These are phyloP conservation scores for Solanum sejunctum DNA, from an alignment of 257 asterid species.

Conservation along the genomic window DNA sequence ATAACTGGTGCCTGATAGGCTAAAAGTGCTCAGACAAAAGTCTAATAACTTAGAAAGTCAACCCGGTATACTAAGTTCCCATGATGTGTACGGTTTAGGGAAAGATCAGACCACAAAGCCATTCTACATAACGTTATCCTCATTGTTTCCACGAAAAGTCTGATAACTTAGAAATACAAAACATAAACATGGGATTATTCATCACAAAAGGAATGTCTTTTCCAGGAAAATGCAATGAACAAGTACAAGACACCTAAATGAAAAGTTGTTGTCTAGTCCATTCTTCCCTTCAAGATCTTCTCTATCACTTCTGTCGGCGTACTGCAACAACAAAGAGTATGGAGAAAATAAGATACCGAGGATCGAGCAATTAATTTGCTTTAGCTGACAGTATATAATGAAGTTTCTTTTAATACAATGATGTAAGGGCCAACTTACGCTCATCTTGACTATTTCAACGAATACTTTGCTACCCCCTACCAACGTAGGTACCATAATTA, in stretches of 20 bases:
- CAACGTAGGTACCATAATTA: too few relatives aligned
- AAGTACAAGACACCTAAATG: neutral
- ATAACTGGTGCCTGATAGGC: neutral
- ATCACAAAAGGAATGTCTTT: neutral
- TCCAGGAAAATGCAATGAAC: neutral
- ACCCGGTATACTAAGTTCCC: too few relatives aligned
- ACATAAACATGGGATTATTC: neutral
- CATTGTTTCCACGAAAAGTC: neutral
- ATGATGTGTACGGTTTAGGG: too few relatives aligned
- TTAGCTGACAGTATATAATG: too few relatives aligned
- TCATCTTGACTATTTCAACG: too few relatives aligned
- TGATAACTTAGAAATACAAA: neutral
- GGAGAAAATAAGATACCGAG: neutral
- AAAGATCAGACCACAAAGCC: too few relatives aligned
- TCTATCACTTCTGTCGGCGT: conserved; percentile 85
- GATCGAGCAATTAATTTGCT: neutral
- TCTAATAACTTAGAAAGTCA: too few relatives aligned
- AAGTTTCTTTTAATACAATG: too few relatives aligned
- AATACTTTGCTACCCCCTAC: too few relatives aligned
- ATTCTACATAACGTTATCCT: too few relatives aligned
- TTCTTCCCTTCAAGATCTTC: conserved; percentile 87
- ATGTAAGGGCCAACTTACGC: too few relatives aligned
- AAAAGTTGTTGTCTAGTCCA: conserved; percentile 28
- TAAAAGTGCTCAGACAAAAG: neutral
- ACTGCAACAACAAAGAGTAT: conserved; percentile 27